Conservation (phyloP, 495 filamentous ascomycete genomes). For the Aspergillus baeticus region DNA sequence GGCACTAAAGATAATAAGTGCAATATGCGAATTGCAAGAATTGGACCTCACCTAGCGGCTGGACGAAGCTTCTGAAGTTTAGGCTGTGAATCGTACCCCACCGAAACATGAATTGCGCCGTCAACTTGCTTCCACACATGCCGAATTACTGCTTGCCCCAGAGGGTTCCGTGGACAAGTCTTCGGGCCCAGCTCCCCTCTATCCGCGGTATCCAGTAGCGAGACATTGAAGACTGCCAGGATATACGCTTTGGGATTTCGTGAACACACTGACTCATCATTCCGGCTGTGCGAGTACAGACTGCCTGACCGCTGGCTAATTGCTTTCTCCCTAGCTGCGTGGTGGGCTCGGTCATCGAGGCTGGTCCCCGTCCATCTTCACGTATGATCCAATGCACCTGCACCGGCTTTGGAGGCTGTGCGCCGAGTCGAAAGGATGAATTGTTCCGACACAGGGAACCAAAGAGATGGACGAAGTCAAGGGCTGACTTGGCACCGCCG, state of each 20-base stretch:
- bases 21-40: not conserved
- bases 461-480: slow-evolving; percentile 68
- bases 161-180: slow-evolving; percentile 27
- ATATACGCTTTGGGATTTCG: slow-evolving; percentile 30
- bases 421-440: slow-evolving; percentile 11
- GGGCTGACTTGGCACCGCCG: slow-evolving; percentile 67
- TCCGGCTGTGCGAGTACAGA: slow-evolving; percentile 51
- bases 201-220: slow-evolving; percentile 50
- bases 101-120: slow-evolving; percentile 11
- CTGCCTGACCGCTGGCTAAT: slow-evolving; percentile 55
- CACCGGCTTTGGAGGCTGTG: slow-evolving; percentile 37
- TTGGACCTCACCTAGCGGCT: slow-evolving; percentile 17
- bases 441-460: slow-evolving; percentile 38
- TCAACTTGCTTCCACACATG: slow-evolving; percentile 28
- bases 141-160: slow-evolving; percentile 25
- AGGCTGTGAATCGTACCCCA: slow-evolving; percentile 20
- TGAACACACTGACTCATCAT: slow-evolving; percentile 53
- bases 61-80: slow-evolving; percentile 31
- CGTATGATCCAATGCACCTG: slow-evolving; percentile 73
- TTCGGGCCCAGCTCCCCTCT: slow-evolving; percentile 57
- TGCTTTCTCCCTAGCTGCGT: slow-evolving; percentile 47
- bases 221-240: slow-evolving; percentile 25
- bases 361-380: slow-evolving; percentile 58
- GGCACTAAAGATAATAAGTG: slow-evolving; percentile 11
- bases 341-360: slow-evolving; percentile 8